Conservation (phyloP, 23 red algal genomes). For the Cyanidium caldarium region DNA sequence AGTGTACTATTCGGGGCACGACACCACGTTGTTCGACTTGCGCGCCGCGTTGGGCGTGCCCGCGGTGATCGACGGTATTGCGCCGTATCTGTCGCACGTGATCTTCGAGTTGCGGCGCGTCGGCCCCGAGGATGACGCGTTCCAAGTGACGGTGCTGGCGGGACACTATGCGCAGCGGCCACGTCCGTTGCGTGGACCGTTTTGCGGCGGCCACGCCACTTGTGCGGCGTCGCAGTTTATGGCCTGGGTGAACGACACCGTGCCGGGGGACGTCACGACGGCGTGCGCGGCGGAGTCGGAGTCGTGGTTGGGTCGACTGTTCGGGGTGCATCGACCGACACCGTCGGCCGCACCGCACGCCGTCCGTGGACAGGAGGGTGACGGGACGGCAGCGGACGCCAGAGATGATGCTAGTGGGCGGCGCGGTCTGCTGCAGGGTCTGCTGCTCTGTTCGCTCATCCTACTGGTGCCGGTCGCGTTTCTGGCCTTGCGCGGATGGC, state of each 20-base stretch:
- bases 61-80: background rate
- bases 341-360: too few relatives aligned
- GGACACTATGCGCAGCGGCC: background rate
- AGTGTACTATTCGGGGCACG: constrained; percentile 11
- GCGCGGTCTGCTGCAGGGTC: too few relatives aligned
- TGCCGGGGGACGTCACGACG: background rate
- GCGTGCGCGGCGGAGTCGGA: constrained; percentile 9
- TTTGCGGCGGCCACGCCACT: background rate
- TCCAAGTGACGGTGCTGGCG: background rate
- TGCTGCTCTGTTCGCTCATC: too few relatives aligned
- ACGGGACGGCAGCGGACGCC: too few relatives aligned
- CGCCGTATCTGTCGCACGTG: constrained; percentile 12
- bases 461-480: too few relatives aligned
- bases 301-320: too few relatives aligned
- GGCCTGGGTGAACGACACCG: background rate
- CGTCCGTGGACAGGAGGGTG: too few relatives aligned
- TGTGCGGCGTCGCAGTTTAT: constrained; percentile 2
- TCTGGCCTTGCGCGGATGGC: too few relatives aligned
- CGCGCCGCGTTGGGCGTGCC: constrained; percentile 28
- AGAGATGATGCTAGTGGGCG: too few relatives aligned
- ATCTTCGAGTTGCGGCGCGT: constrained; percentile 14
- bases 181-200: background rate
- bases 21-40: constrained; percentile 28
- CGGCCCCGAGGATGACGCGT: background rate
- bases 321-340: too few relatives aligned